Conservation (phyloP, 2,329 filamentous ascomycete genomes). For the Amylocarpus encephaloides region DNA sequence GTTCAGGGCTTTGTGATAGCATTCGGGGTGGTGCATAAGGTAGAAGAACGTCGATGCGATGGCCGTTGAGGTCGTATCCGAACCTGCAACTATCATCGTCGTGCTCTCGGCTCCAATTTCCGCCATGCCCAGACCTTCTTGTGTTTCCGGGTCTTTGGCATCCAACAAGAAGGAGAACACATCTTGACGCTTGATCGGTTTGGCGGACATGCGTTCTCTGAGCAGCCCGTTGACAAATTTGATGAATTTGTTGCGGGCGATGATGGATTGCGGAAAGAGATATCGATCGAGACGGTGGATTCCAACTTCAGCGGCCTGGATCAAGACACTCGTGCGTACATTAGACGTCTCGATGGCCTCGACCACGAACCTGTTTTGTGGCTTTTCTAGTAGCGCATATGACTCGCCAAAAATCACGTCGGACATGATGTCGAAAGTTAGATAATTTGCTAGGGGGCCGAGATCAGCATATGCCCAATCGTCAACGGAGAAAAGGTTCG, state of each 20-base stretch:
- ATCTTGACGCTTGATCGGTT: constrained; percentile 38
- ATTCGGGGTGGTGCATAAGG: constrained; percentile 28
- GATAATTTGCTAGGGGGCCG: constrained; percentile 10
- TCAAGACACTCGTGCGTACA: constrained; percentile 19
- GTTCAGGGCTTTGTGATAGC: not conserved
- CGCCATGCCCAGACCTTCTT: constrained; percentile 34
- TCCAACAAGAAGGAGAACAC: constrained; percentile 70
- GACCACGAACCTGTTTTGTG: constrained; percentile 14
- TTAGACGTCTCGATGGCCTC: constrained; percentile 18
- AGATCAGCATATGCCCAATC: not conserved
- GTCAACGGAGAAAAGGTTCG: not conserved
- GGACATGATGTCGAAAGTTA: constrained; percentile 25
- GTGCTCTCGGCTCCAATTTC: constrained; percentile 17
- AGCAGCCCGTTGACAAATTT: not conserved
- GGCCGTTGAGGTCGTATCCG: constrained; percentile 36
- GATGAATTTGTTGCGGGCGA: not conserved
- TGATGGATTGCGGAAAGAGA: not conserved
- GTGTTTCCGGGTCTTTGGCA: constrained; percentile 63
- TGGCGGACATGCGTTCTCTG: not conserved
- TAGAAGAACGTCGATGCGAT: constrained; percentile 36
- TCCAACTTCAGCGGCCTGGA: not conserved
- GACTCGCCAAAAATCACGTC: constrained; percentile 16
- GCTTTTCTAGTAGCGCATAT: constrained; percentile 12
- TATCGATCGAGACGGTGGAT: not conserved
- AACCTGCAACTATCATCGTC: constrained; percentile 19